These are phyloP conservation scores for Termitomyces titanicus DNA, from an alignment of 768 basidiomycete genomes.

Conservation along the genomic window DNA sequence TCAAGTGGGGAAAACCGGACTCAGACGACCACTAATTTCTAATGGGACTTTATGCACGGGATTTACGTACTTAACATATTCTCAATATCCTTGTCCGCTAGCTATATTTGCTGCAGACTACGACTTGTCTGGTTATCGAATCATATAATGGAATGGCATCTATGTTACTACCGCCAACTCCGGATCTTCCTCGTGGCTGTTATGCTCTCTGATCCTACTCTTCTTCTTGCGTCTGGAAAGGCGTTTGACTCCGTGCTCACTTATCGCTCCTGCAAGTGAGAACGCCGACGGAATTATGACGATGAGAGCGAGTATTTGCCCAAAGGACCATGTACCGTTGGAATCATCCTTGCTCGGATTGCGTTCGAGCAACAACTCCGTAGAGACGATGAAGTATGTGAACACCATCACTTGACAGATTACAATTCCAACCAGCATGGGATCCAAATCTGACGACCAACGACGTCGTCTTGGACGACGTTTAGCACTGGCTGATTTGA, in stretches of 20 bases:
- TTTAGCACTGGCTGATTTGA: slow-evolving; percentile 6
- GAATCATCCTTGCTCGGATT: slow-evolving; percentile 24
- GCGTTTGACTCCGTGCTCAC: slow-evolving; percentile 27
- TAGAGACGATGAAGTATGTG: slow-evolving; percentile 37
- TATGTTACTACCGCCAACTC: background rate
- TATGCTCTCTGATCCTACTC: background rate
- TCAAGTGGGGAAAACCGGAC: slow-evolving; percentile 56
- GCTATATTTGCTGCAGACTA: background rate
- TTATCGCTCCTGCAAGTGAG: slow-evolving; percentile 28
- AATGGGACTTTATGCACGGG: slow-evolving; percentile 3
- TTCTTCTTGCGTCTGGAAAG: slow-evolving; percentile 23
- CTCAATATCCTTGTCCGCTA: background rate
- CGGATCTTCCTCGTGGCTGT: background rate
- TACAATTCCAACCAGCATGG: slow-evolving; percentile 37
- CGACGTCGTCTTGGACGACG: slow-evolving; percentile 27
- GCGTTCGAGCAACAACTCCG: slow-evolving; percentile 29
- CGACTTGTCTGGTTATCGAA: background rate
- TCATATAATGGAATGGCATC: background rate
- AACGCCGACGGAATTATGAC: slow-evolving; percentile 36
- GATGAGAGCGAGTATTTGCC: slow-evolving; percentile 39
- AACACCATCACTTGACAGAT: slow-evolving; percentile 34
- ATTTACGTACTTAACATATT: background rate
- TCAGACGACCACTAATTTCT: slow-evolving; percentile 50
- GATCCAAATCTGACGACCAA: slow-evolving; percentile 32
- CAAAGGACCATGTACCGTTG: slow-evolving; percentile 32